phyloP scores from a whole-genome alignment of 768 basidiomycete genomes.

The Ramaria sp. region DNA sequence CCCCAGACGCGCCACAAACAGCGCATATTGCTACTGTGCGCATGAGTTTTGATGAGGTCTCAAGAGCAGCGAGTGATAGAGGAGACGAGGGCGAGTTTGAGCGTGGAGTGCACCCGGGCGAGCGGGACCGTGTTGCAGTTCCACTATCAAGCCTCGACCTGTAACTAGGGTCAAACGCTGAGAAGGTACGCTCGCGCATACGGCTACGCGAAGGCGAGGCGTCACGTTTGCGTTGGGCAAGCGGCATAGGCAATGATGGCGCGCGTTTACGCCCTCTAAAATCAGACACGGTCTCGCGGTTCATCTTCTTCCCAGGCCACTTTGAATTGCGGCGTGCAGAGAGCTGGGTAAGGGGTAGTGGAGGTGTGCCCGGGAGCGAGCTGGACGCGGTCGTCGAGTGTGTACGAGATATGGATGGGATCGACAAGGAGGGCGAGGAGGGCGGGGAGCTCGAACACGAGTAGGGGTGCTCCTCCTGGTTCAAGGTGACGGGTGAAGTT shows the following conservation, averaged over 20 bases:
- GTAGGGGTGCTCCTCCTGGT: too few relatives aligned
- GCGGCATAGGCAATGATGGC: neutral
- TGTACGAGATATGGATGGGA: constrained; percentile 3
- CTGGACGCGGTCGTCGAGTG: neutral
- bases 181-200: neutral
- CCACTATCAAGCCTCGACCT: too few relatives aligned
- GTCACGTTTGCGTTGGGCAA: neutral
- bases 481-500: too few relatives aligned
- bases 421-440: neutral
- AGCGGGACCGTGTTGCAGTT: neutral
- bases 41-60: constrained; percentile 38
- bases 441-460: neutral
- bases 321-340: neutral
- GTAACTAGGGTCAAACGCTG: too few relatives aligned
- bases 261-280: neutral
- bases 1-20: constrained; percentile 41
- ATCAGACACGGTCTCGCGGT: too few relatives aligned
- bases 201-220: neutral
- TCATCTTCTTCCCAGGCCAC: neutral
- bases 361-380: neutral
- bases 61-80: constrained; percentile 40
- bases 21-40: constrained; percentile 34
- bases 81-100: constrained; percentile 20
- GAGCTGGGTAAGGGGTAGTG: neutral
- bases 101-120: neutral